phyloP scores from a whole-genome alignment of 495 filamentous ascomycete genomes.

The Paragyromitra xinjiangensis region DNA sequence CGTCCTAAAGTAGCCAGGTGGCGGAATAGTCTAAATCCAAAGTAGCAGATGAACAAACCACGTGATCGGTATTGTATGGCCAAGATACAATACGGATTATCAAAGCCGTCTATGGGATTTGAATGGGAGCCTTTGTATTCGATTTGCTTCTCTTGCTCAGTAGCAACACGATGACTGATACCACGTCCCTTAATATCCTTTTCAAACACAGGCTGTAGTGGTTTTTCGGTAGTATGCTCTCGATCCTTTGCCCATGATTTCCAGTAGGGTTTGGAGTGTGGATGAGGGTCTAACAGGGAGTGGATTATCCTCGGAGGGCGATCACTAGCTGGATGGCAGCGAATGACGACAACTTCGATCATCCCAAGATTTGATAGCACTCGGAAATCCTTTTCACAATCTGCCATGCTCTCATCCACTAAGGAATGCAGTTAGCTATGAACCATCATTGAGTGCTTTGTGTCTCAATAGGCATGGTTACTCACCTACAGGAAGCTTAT shows the following conservation, averaged over 20 bases:
- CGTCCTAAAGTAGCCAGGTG: neutral
- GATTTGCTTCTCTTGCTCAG: conserved; percentile 1
- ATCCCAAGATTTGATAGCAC: conserved; percentile 30
- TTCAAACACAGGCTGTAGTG: conserved; percentile 25
- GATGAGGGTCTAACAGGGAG: conserved; percentile 5
- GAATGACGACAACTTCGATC: conserved; percentile 28
- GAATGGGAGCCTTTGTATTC: neutral
- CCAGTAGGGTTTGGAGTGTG: conserved; percentile 26
- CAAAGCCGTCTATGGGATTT: conserved; percentile 4
- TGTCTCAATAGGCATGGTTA: neutral
- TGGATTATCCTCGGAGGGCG: neutral
- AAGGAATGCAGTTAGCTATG: conserved; percentile 1
- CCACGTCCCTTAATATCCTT: conserved; percentile 36
- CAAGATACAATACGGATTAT: conserved; percentile 32
- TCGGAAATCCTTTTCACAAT: conserved; percentile 19
- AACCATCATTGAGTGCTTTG: neutral
- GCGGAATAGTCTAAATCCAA: neutral
- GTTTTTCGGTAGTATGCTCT: conserved; percentile 1
- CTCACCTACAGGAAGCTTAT: conserved; percentile 23
- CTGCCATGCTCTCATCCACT: conserved; percentile 20
- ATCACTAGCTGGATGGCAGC: neutral
- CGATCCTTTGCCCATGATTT: conserved; percentile 9
- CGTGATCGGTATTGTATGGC: conserved; percentile 26
- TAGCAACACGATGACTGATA: conserved; percentile 27
- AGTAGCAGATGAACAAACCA: conserved; percentile 18